Evolutionary conservation across 805 yeast genomes (phyloP), one percentile per base, ranked within the genome.

Genomic region (Starmera amethionina): DNA sequence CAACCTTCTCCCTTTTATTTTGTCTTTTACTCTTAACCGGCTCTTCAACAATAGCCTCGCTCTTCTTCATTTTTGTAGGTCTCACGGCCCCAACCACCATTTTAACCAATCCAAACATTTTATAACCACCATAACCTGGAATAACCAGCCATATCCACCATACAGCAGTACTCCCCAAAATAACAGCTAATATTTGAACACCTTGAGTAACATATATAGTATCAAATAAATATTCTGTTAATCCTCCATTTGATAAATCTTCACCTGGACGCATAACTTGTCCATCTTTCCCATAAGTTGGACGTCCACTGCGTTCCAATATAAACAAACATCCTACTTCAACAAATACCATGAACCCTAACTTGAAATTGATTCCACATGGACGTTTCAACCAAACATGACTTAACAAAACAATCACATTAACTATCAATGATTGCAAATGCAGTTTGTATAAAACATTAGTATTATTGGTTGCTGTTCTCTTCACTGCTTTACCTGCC

Each of bases 401-500:
- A 22, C 27, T 22, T 2, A 22, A 6, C 9, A 22, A 22, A 22
- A 22, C 27, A 22, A 22, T 8, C 27, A 22, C 27, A 22, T 22
- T 22, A 22, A 22, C 27, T 22, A 22, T 22, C 27, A 22, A 22
- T 22, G 27, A 22, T 22, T 22, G 27, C 3, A 51, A 8, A 40
- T 67, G 70, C 19, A 68, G 59, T 42, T 69, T 66, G 37, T 61
- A 58, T 35, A 72, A 58, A 10, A 64, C 58, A 36, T 60, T 54
- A 11, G 50, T 46, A 44, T 72, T 72, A 42, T 64, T 47, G 0
- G 56, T 49, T 1, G 77, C 82, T 34, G 66, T 70, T 46, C 74
- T 77, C 60, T 76, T 77, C 13, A 66, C 58, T 37, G 81, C 70
- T 45, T 68, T 71, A 4, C 81, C 75, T 5, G 80, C 82, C 82